Base-by-base conservation (phyloP, 371 early-diverging fungal genomes). In the Mucor indicus region DNA sequence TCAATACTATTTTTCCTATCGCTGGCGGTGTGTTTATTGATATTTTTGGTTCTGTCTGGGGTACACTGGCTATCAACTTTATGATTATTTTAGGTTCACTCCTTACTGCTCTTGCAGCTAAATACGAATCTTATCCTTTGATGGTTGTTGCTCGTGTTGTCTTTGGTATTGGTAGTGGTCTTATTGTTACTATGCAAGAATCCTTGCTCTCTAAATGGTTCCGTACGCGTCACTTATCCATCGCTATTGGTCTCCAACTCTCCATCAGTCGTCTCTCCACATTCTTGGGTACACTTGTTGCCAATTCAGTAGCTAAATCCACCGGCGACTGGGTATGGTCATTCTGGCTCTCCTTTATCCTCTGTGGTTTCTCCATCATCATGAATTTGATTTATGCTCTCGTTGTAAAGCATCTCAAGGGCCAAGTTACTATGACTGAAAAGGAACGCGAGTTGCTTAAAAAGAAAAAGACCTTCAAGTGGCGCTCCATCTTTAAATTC, bases 181-280 rank as follows among this genome's bases (percentile, higher is more conserved):
- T 73, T 20, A 74, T 81, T 53, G 76, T 79, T 16, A 77, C 79
- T 3, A 72, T 75, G 65, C 82, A 81, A 60, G 79, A 81, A 57
- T 74, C 79, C 6, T 62, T 81, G 0, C 53, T 81, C 1, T 67
- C 75, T 0, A 75, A 79, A 44, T 81, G 82, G 82, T 81, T 81
- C 55, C 64, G 79, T 42, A 67, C 69, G 4, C 52, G 41, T 23
- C 57, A 61, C 35, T 48, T 73, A 4, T 60, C 69, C 6, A 36
- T 68, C 17, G 67, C 62, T 19, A 65, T 77, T 32, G 73, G 78
- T 50, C 50, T 79, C 21, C 82, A 80, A 41, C 67, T 81, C 8
- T 74, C 77, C 13, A 64, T 73, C 48, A 73, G 78, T 47, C 69
- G 78, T 22, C 52, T 80, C 1, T 58, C 77, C 12, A 62, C 69